Base-by-base conservation (phyloP, 2,329 filamentous ascomycete genomes). In the Fusarium caatingaense region DNA sequence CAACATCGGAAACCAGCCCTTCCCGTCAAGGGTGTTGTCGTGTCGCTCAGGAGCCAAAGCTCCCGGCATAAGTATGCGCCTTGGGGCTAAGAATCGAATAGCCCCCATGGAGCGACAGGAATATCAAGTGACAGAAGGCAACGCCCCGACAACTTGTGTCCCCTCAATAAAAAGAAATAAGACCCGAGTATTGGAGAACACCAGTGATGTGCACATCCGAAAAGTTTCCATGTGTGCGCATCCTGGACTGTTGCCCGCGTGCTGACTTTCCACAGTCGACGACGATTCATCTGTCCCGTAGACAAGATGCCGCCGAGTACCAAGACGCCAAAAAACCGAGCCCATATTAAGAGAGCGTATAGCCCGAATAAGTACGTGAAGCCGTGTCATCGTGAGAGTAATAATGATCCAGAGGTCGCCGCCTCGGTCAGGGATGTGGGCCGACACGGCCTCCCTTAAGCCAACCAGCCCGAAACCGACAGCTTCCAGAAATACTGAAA, bases 381-480 rank as follows among this genome's bases (percentile, higher is more conserved):
- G 61, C 73, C 78, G 74, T 80, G 75, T 76, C 77, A 69, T 79
- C 78, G 68, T 80, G 62, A 77, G 65, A 66, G 60, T 72, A 71
- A 63, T 69, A 55, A 54, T 75, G 73, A 74, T 75, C 61, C 58
- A 70, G 72, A 74, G 74, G 76, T 71, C 75, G 78, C 77, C 75
- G 77, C 76, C 78, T 75, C 74, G 66, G 74, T 72, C 68, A 71
- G 68, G 59, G 55, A 65, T 55, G 53, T 65, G 62, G 76, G 72
- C 68, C 74, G 78, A 79, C 77, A 77, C 74, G 72, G 66, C 59
- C 72, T 75, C 72, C 65, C 66, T 69, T 42, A 23, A 74, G 74
- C 70, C 76, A 77, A 73, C 74, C 76, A 76, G 64, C 72, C 76
- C 66, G 68, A 69, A 72, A 68, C 66, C 70, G 60, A 66, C 68